phyloP scores from a whole-genome alignment of 1,139 yeast genomes.

The Magnusiomyces tetraspermus region DNA sequence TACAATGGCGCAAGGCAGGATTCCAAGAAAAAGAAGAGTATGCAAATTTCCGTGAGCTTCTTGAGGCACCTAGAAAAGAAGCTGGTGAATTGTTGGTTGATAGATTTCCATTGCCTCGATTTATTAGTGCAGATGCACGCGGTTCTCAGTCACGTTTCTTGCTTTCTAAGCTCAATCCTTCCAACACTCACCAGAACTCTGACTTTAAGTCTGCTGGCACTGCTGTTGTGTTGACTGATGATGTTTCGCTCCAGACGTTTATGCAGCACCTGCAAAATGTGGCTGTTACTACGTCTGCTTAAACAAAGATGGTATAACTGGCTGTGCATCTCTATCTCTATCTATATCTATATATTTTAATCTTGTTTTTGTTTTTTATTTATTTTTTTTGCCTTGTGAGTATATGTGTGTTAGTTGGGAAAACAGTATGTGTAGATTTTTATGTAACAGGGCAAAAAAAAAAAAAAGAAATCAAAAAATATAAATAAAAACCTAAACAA shows the following conservation, averaged over 20 bases:
- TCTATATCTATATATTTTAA: too few relatives aligned
- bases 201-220: constrained; percentile 26
- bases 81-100: constrained; percentile 60
- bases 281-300: constrained; percentile 21
- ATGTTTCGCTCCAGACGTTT: constrained; percentile 56
- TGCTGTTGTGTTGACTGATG: constrained; percentile 55
- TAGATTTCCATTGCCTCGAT: constrained; percentile 65
- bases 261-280: constrained; percentile 42
- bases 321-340: too few relatives aligned
- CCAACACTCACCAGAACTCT: constrained; percentile 46
- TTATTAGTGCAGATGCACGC: constrained; percentile 66
- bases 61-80: constrained; percentile 56
- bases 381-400: too few relatives aligned
- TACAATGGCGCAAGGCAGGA: constrained; percentile 61
- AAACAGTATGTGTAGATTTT: too few relatives aligned
- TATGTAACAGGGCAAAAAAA: too few relatives aligned
- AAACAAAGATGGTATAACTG: too few relatives aligned
- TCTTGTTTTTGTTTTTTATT: too few relatives aligned
- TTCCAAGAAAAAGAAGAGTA: constrained; percentile 61
- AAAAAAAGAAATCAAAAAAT: too few relatives aligned
- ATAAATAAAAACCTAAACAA: too few relatives aligned
- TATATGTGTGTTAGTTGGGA: too few relatives aligned
- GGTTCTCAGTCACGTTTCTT: constrained; percentile 73
- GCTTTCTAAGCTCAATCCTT: constrained; percentile 66
- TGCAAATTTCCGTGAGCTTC: constrained; percentile 49